Conservation (phyloP, 2,329 filamentous ascomycete genomes). For the Esteya vermicola region DNA sequence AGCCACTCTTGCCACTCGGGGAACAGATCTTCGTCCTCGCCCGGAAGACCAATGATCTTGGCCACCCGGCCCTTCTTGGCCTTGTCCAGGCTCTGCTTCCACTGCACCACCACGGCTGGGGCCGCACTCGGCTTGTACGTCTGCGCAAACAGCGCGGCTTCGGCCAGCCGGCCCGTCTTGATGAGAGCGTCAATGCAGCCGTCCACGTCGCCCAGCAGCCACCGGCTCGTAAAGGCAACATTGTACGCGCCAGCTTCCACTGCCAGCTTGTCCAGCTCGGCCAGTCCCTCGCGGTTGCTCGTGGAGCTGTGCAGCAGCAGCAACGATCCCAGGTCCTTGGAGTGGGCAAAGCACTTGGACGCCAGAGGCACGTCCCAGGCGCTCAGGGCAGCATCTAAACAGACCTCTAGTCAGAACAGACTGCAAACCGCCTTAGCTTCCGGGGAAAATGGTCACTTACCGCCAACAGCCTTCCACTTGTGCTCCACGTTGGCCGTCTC, state of each 20-base stretch:
- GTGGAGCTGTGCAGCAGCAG: constrained; percentile 82
- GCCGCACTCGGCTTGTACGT: constrained; percentile 84
- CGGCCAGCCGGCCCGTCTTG: constrained; percentile 65
- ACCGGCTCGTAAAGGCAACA: constrained; percentile 79
- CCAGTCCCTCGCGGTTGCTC: constrained; percentile 60
- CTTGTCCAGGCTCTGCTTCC: constrained; percentile 77
- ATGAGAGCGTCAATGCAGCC: constrained; percentile 68
- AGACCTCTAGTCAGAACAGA: neutral
- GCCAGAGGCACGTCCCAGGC: constrained; percentile 81
- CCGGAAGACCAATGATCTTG: constrained; percentile 70
- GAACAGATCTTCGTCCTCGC: constrained; percentile 76
- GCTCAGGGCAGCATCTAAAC: constrained; percentile 60
- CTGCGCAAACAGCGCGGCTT: constrained; percentile 84
- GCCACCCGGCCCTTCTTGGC: constrained; percentile 73
- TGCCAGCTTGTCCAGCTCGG: constrained; percentile 59
- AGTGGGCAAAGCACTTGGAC: constrained; percentile 82
- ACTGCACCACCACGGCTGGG: constrained; percentile 51
- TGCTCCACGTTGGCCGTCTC: constrained; percentile 76
- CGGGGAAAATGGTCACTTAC: neutral
- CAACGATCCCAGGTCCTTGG: constrained; percentile 79
- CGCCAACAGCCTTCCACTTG: constrained; percentile 93
- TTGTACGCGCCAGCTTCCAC: constrained; percentile 71
- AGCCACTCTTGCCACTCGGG: constrained; percentile 93
- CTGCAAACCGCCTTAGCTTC: neutral
- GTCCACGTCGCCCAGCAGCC: constrained; percentile 72